A percentile compares a stretch with the other conserved stretches of the same genome.
These are phyloP conservation scores for Collybia nuda DNA, from an alignment of 768 basidiomycete species.

Conservation along the genomic window DNA sequence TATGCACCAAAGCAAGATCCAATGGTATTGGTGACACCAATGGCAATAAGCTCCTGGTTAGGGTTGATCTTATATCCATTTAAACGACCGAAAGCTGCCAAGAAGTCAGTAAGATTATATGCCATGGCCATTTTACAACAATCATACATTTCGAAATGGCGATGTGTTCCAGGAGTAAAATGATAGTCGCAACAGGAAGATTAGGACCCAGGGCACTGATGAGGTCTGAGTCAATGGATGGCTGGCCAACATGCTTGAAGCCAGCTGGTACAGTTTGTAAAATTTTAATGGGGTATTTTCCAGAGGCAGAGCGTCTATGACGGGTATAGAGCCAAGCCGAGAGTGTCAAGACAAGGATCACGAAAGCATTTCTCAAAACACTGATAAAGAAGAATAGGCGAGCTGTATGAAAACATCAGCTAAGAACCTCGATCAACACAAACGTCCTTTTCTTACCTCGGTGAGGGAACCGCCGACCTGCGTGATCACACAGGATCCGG, in stretches of 20 bases:
- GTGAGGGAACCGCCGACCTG: slow-evolving; percentile 61
- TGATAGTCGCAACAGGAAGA: slow-evolving; percentile 83
- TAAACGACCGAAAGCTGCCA: slow-evolving; percentile 86
- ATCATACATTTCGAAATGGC: slow-evolving; percentile 88
- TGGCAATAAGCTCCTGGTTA: slow-evolving; percentile 94
- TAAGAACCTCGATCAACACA: slow-evolving; percentile 1
- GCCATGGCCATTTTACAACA: neutral
- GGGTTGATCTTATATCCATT: slow-evolving; percentile 95
- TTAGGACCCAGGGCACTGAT: slow-evolving; percentile 70
- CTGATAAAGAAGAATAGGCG: slow-evolving; percentile 77
- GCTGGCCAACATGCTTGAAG: slow-evolving; percentile 57
- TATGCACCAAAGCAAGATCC: slow-evolving; percentile 91
- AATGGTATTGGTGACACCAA: slow-evolving; percentile 93
- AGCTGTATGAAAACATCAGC: slow-evolving; percentile 32
- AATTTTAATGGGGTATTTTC: slow-evolving; percentile 83
- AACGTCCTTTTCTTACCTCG: slow-evolving; percentile 38
- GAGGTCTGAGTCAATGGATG: slow-evolving; percentile 41
- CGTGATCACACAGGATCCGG: slow-evolving; percentile 50
- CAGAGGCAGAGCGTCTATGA: slow-evolving; percentile 51
- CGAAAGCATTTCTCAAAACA: slow-evolving; percentile 82
- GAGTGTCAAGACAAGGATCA: slow-evolving; percentile 83
- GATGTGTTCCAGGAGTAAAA: slow-evolving; percentile 93
- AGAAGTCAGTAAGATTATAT: slow-evolving; percentile 1
- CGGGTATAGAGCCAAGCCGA: slow-evolving; percentile 85
- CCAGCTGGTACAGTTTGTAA: slow-evolving; percentile 84